Conservation (phyloP, 1,284 basidiomycete genomes). For the Neonothopanus nambi region DNA sequence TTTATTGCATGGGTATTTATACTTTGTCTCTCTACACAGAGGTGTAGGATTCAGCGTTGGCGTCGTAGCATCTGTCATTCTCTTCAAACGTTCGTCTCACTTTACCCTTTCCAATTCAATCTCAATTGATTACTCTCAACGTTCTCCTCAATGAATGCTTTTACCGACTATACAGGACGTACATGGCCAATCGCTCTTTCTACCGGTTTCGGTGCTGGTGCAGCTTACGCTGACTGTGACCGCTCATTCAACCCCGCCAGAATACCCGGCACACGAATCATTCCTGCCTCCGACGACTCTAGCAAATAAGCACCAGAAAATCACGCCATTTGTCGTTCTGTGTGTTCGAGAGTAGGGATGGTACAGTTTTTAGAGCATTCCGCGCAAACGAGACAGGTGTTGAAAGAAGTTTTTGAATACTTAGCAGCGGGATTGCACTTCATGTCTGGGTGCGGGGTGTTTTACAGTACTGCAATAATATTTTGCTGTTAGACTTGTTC, state of each 20-base stretch:
- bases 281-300: constrained; percentile 36
- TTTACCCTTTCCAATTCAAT: constrained; percentile 3
- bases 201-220: constrained; percentile 88
- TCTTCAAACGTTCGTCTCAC: constrained; percentile 90
- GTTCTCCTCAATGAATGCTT: neutral
- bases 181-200: constrained; percentile 95
- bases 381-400: too few relatives aligned
- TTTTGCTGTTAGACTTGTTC: too few relatives aligned
- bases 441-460: too few relatives aligned
- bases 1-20: constrained; percentile 6
- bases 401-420: too few relatives aligned
- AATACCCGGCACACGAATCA: constrained; percentile 86
- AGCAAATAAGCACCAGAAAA: constrained; percentile 9
- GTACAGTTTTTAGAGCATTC: too few relatives aligned
- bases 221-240: constrained; percentile 95
- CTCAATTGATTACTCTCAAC: neutral
- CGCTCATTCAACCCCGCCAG: constrained; percentile 94
- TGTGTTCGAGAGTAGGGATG: too few relatives aligned
- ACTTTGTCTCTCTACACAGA: constrained; percentile 43
- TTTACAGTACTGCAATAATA: too few relatives aligned
- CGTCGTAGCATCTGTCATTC: constrained; percentile 90
- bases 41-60: constrained; percentile 95
- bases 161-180: constrained; percentile 63
- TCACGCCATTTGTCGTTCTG: too few relatives aligned
- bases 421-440: too few relatives aligned